A percentile compares a stretch with the other conserved stretches of the same genome.
These are phyloP conservation scores for Aspergillus coremiiformis DNA, from an alignment of 495 filamentous ascomycete species.

Conservation along the genomic window DNA sequence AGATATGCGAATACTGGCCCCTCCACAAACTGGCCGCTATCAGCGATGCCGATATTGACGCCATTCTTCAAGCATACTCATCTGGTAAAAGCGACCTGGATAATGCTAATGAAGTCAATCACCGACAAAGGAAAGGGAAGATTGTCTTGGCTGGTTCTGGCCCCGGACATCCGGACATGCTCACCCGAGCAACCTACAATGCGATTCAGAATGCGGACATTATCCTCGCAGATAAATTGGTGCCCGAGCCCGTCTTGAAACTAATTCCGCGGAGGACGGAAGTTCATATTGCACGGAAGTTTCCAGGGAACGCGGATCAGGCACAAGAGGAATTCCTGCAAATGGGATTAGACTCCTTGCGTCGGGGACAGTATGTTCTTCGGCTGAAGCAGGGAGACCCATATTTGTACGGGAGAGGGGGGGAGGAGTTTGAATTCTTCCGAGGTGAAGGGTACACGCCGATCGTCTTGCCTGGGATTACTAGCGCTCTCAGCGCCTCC, in stretches of 20 bases:
- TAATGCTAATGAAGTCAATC: conserved; percentile 15
- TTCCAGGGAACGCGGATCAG: conserved; percentile 90
- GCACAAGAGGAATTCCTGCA: conserved; percentile 88
- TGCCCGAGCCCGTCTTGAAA: conserved; percentile 77
- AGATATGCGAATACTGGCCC: conserved; percentile 99
- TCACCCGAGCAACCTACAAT: conserved; percentile 81
- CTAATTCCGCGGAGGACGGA: conserved; percentile 85
- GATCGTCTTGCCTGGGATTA: conserved; percentile 81
- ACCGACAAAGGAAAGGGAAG: conserved; percentile 41
- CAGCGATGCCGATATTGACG: conserved; percentile 68
- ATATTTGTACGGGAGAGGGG: conserved; percentile 90
- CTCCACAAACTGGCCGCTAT: conserved; percentile 71
- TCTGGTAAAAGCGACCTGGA: conserved; percentile 19
- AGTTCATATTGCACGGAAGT: conserved; percentile 91
- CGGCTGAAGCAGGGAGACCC: conserved; percentile 95
- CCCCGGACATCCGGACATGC: conserved; percentile 83
- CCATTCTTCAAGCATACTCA: conserved; percentile 61
- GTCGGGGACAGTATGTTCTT: conserved; percentile 69
- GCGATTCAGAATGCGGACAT: conserved; percentile 80
- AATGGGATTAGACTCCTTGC: conserved; percentile 64
- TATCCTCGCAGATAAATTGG: conserved; percentile 92
- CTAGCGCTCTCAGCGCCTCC: conserved; percentile 76
- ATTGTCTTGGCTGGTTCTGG: conserved; percentile 91
- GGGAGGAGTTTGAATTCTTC: conserved; percentile 90
- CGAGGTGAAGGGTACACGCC: conserved; percentile 58